A percentile compares a stretch with the other conserved stretches of the same genome.
Conservation (phyloP, 2,329 filamentous ascomycete species). For the Hymenoscyphus fructigenus region DNA sequence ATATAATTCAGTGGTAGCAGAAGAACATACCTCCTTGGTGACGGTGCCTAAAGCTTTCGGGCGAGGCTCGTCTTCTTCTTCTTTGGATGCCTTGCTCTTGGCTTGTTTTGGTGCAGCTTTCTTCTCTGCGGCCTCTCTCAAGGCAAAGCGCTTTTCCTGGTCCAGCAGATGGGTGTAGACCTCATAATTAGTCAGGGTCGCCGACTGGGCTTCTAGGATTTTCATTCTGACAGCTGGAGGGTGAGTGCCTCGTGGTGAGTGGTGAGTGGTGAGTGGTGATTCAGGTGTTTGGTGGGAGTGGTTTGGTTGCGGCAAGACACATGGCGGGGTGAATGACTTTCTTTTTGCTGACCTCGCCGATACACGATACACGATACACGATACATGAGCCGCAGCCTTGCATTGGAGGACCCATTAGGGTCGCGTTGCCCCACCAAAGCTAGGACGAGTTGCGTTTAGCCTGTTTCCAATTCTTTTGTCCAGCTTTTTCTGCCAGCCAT, state of each 20-base stretch:
- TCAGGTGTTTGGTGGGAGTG: background rate
- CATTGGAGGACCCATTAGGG: constrained; percentile 2
- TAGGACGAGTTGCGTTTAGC: constrained; percentile 1
- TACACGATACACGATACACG: too few relatives aligned
- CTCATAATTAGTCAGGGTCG: constrained; percentile 71
- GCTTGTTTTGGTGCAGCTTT: background rate
- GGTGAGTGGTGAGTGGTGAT: constrained; percentile 1
- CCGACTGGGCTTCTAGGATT: constrained; percentile 69
- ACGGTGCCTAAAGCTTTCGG: constrained; percentile 60
- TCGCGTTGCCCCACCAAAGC: constrained; percentile 4
- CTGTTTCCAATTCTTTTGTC: background rate
- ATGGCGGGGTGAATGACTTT: constrained; percentile 2
- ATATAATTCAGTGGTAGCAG: background rate
- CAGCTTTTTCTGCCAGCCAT: background rate
- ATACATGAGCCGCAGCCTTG: too few relatives aligned
- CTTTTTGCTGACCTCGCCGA: constrained; percentile 9
- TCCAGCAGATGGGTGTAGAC: constrained; percentile 65
- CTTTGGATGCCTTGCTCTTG: constrained; percentile 7
- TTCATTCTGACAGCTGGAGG: constrained; percentile 49
- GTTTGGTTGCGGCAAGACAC: too few relatives aligned
- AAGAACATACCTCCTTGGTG: constrained; percentile 59
- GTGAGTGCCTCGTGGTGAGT: background rate
- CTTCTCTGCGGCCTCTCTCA: background rate
- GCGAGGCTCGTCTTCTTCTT: constrained; percentile 29
- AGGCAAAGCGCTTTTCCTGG: constrained; percentile 48